These are phyloP conservation scores for Mallotus japonicus DNA, from an alignment of 441 rosid species.

Conservation along the genomic window DNA sequence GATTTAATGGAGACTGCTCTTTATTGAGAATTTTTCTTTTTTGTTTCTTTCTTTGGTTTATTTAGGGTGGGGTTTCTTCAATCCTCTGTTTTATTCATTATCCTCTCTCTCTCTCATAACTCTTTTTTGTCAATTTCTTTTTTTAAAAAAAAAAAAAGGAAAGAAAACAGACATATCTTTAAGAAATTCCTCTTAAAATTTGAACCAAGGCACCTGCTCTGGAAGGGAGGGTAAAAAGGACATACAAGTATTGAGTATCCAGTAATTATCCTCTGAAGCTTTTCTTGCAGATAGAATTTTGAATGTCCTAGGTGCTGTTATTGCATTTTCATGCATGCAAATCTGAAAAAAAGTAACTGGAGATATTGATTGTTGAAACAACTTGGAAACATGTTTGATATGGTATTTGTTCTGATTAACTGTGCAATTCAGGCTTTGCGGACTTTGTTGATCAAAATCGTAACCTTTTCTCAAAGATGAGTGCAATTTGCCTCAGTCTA, in stretches of 20 bases:
- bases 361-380: background rate
- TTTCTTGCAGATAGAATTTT: background rate
- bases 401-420: constrained; percentile 9
- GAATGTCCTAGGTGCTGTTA: background rate
- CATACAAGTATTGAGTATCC: background rate
- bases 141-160: too few relatives aligned
- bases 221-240: background rate
- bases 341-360: background rate
- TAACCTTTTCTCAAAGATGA: constrained; percentile 60
- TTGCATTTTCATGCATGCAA: background rate
- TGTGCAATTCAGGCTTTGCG: constrained; percentile 56
- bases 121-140: background rate
- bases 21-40: background rate
- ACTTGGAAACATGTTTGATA: constrained; percentile 8
- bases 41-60: background rate
- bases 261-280: background rate
- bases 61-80: background rate
- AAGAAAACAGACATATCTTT: background rate
- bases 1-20: background rate
- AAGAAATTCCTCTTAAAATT: constrained; percentile 5
- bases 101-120: background rate
- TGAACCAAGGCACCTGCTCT: background rate
- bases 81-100: background rate
- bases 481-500: constrained; percentile 68
- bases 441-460: constrained; percentile 72